phyloP scores from a whole-genome alignment of 108 stramenopile species.

The Nitzschia inconspicua region DNA sequence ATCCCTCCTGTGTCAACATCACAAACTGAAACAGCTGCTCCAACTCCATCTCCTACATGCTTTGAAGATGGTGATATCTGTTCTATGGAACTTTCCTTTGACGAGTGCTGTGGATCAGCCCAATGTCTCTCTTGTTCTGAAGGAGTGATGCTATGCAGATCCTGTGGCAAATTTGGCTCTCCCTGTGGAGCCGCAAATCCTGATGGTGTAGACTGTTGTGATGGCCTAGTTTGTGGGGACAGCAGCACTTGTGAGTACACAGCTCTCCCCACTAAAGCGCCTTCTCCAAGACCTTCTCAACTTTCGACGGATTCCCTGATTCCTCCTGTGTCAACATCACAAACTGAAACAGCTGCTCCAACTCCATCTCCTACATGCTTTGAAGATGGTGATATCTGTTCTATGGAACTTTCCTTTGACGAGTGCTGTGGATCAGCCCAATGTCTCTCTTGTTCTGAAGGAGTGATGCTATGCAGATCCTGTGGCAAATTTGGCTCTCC shows the following conservation, averaged over 20 bases:
- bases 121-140: too few species aligned
- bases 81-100: too few species aligned
- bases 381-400: too few species aligned
- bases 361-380: not conserved
- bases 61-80: too few species aligned
- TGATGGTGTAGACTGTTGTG: too few species aligned
- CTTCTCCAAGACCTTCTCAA: not conserved
- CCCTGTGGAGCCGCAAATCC: not conserved
- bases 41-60: not conserved
- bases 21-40: not conserved
- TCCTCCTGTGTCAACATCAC: not conserved
- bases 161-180: not conserved
- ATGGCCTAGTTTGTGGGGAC: too few species aligned
- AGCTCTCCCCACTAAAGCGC: not conserved
- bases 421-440: too few species aligned
- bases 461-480: conserved; percentile 2
- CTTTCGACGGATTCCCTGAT: not conserved
- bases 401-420: too few species aligned
- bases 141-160: too few species aligned
- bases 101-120: too few species aligned
- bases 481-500: not conserved
- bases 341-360: not conserved
- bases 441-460: too few species aligned
- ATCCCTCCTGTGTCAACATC: not conserved
- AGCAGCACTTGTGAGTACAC: too few species aligned